phyloP scores from a whole-genome alignment of 2,329 filamentous ascomycete genomes.

The Calonectria hongkongensis region DNA sequence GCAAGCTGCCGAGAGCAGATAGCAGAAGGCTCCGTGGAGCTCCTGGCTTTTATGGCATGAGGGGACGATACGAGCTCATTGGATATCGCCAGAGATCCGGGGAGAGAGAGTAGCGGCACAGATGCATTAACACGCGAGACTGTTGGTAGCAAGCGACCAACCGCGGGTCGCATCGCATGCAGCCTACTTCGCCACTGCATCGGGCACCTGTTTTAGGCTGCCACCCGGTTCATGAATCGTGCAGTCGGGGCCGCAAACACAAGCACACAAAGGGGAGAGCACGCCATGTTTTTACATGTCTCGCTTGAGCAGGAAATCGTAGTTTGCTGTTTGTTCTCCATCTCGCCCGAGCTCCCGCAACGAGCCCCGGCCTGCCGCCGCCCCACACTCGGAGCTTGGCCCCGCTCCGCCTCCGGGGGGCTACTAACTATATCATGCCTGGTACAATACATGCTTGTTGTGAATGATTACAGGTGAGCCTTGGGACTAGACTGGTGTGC shows the following conservation, averaged over 20 bases:
- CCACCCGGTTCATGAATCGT: background rate
- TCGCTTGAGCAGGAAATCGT: background rate
- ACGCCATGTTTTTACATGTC: background rate
- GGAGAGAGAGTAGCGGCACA: conserved; percentile 1
- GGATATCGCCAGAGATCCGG: conserved; percentile 1
- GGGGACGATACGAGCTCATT: background rate
- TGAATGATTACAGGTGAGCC: background rate
- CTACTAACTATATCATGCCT: background rate
- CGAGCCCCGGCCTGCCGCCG: background rate
- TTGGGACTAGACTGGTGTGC: background rate
- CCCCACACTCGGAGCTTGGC: conserved; percentile 15
- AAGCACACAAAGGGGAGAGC: no score
- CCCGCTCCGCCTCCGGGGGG: conserved; percentile 1
- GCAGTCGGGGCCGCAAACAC: background rate
- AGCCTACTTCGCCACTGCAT: conserved; percentile 29
- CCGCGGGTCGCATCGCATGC: conserved; percentile 32
- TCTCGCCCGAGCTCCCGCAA: background rate
- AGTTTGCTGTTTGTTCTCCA: no score
- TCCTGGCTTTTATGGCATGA: conserved; percentile 28
- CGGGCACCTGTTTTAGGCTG: conserved; percentile 26
- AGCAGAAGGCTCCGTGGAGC: background rate
- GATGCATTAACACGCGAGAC: conserved; percentile 21
- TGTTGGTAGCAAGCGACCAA: conserved; percentile 29
- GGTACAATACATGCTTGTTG: background rate
- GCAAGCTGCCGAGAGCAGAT: background rate